These are phyloP conservation scores for Aspergillus amoenus DNA, from an alignment of 2,329 filamentous ascomycete genomes.

Conservation along the genomic window DNA sequence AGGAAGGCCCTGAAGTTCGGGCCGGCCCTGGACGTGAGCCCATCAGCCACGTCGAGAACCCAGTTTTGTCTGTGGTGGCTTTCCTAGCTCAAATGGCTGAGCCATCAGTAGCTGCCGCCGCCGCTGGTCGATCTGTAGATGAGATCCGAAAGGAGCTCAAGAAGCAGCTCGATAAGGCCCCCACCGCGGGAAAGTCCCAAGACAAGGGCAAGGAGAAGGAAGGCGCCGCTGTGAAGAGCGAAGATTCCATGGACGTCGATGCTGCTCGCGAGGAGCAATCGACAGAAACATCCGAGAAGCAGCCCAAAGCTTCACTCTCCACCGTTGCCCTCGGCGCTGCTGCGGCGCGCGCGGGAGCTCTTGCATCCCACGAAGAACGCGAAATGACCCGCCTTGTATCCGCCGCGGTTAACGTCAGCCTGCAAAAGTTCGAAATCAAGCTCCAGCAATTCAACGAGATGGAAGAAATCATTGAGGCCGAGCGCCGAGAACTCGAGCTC, in stretches of 20 bases:
- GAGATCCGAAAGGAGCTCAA: conserved; percentile 80
- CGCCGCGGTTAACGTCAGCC: conserved; percentile 86
- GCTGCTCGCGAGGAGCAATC: conserved; percentile 28
- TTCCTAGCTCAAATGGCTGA: conserved; percentile 92
- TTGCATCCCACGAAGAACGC: conserved; percentile 94
- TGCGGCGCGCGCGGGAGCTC: conserved; percentile 78
- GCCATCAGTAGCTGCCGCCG: conserved; percentile 83
- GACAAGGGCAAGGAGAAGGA: conserved; percentile 53
- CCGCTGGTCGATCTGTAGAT: conserved; percentile 82
- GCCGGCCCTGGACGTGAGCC: conserved; percentile 77
- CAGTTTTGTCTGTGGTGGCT: conserved; percentile 91
- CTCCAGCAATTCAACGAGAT: conserved; percentile 95
- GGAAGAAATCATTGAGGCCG: conserved; percentile 86
- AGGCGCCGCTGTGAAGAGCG: conserved; percentile 50
- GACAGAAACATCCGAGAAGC: conserved; percentile 37
- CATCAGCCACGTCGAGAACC: conserved; percentile 90
- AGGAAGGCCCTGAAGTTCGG: conserved; percentile 69
- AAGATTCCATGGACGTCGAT: conserved; percentile 62
- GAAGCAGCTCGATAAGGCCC: conserved; percentile 69
- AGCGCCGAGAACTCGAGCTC: conserved; percentile 88
- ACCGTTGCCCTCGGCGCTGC: conserved; percentile 83
- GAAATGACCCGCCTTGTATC: conserved; percentile 94
- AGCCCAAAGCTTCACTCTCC: conserved; percentile 54
- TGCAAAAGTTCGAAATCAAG: conserved; percentile 95
- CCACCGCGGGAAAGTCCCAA: conserved; percentile 45